These are phyloP conservation scores for Leccinum arenicola DNA, from an alignment of 768 basidiomycete genomes.

Conservation along the genomic window DNA sequence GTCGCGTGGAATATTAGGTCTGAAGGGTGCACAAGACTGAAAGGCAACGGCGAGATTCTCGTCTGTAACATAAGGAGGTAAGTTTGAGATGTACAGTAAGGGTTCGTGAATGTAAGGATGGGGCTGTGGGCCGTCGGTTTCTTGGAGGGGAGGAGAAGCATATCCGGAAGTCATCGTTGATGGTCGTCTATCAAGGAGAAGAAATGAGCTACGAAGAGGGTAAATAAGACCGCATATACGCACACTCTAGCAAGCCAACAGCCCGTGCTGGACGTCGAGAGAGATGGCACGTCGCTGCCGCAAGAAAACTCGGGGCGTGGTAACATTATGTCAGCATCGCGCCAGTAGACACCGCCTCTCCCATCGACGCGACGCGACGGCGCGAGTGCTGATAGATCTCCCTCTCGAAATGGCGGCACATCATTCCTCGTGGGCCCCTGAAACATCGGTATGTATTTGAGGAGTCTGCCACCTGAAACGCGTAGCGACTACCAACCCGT, in stretches of 20 bases:
- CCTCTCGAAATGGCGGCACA: not conserved
- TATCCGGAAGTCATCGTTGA: slow-evolving; percentile 38
- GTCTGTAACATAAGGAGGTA: slow-evolving; percentile 72
- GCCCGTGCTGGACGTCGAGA: slow-evolving; percentile 32
- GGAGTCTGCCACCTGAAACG: not conserved
- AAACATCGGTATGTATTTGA: not conserved
- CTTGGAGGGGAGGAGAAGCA: slow-evolving; percentile 31
- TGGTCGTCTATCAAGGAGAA: slow-evolving; percentile 27
- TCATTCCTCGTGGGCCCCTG: not conserved
- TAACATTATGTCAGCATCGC: slow-evolving; percentile 32
- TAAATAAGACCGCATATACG: slow-evolving; percentile 1
- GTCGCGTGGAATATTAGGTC: slow-evolving; percentile 73
- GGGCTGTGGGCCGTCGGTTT: slow-evolving; percentile 36
- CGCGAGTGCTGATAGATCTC: not conserved
- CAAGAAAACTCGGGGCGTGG: slow-evolving; percentile 33
- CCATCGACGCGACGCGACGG: not conserved
- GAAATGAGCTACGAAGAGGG: not conserved
- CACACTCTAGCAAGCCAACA: slow-evolving; percentile 30
- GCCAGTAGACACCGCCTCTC: not conserved
- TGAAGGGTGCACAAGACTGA: slow-evolving; percentile 74
- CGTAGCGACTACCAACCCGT: not conserved
- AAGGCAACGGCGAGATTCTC: slow-evolving; percentile 75
- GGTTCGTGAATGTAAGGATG: slow-evolving; percentile 89
- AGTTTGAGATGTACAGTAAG: slow-evolving; percentile 73
- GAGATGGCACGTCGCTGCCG: slow-evolving; percentile 23